Percentiles rank a stretch among this genome's conserved stretches.
phyloP scores from a whole-genome alignment of 345 rosid species.

The Rhodamnia rubescens region DNA sequence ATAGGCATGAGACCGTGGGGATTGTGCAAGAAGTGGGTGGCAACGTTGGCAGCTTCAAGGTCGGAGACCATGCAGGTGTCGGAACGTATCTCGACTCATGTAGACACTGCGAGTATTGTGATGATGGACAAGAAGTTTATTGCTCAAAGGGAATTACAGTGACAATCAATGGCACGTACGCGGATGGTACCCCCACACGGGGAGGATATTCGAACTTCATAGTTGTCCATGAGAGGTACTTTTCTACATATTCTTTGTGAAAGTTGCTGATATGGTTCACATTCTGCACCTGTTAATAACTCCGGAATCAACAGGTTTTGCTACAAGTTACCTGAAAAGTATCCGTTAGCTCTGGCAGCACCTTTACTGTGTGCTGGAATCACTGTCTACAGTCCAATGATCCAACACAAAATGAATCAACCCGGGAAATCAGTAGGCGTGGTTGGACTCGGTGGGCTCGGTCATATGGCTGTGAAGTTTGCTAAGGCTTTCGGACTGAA shows the following conservation, averaged over 20 bases:
- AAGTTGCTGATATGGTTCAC: background rate
- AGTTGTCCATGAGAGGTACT: background rate
- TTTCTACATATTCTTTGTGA: background rate
- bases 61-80: constrained; percentile 7
- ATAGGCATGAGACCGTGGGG: constrained; percentile 7
- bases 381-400: constrained; percentile 30
- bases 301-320: constrained; percentile 11
- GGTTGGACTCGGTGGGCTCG: constrained; percentile 39
- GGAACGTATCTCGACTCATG: constrained; percentile 3
- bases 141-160: constrained; percentile 7
- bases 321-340: constrained; percentile 27
- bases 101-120: constrained; percentile 19
- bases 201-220: background rate
- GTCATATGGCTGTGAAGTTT: constrained; percentile 39
- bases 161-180: background rate
- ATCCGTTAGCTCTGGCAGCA: constrained; percentile 26
- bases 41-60: background rate
- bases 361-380: constrained; percentile 36
- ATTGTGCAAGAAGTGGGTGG: background rate
- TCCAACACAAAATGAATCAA: constrained; percentile 27
- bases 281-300: background rate
- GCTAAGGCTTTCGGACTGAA: constrained; percentile 33
- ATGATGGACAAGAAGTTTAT: constrained; percentile 9
- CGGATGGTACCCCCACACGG: background rate
- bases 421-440: constrained; percentile 28